Base-by-base conservation (phyloP, 768 basidiomycete genomes). In the Amanita fuliginea region DNA sequence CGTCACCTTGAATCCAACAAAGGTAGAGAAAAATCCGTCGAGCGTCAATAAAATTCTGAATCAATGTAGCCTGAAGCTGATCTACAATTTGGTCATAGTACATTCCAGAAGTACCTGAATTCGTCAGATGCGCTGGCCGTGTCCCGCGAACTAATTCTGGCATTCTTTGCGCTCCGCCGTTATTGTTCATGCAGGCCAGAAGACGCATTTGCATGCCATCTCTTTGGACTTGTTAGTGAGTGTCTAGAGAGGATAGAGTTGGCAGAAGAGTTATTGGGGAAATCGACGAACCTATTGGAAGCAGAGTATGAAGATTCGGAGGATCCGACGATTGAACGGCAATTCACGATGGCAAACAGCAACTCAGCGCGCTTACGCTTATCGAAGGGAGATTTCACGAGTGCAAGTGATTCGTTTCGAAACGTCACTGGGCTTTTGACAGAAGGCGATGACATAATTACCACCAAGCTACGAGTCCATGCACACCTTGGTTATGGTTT, bases 241-340 rank as follows among this genome's bases (percentile, higher is more conserved):
- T 75, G 81, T 46, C 67, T 98, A 4, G 86, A 83, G 10, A 83
- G 89, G 34, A 57, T 74, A 24, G 77, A 80, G 13, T 70, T 80
- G 24, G 87, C 81, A 5, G 66, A 73, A 13, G 64, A 69, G 21
- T 67, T 80, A 30, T 70, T 93, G 35, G 63, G 70, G 30, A 73
- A 72, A 24, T 81, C 86, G 0, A 87, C 90, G 11, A 52, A 63
- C 3, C 70, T 92, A 8, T 68, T 98, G n/a, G 95, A 98, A 63
- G 74, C 78, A 1, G 74, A 76, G 22, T 99, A 96, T 66, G 96
- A 99, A 62, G 80, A 85, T 47, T 78, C 77, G 11, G 96, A 99
- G 63, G 84, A 90, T 47, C 64, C 81, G 1, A 67, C 71, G 19
- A 78, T 90, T 9, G 96, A 97, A 64, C 67, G 72, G 44, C 81